Evolutionary conservation across 1,284 basidiomycete species (phyloP), one percentile per base, ranked within the genome.

Genomic region (Chalciporus sp.): DNA sequence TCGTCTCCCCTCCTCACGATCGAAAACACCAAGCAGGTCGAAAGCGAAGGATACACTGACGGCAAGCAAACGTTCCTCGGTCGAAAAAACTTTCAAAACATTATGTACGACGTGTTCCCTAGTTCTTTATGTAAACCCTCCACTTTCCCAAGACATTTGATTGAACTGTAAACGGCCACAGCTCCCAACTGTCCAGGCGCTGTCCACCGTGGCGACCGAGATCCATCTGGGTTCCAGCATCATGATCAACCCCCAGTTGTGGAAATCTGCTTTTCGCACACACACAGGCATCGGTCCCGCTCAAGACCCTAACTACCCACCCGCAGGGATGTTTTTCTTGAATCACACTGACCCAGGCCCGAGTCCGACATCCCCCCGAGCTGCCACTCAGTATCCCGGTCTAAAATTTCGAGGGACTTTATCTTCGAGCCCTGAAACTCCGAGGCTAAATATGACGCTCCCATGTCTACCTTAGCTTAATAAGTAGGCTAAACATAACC

Each of bases 61-160:
- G 20, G 48, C 35, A 33, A 42, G 37, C 45, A 23, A 29, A 40
- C 19, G 37, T 23, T n/a, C 42, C 29, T 17, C 16, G 14, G 19
- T 27, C 19, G 43, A 52, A 61, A 63, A 44, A 27, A 42, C 16
- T 31, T 41, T 47, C 47, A 31, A 50, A 33, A 48, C 39, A 39
- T 67, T 64, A 63, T 65, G 64, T 68, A 65, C 55, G 42, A 17
- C 29, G 17, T 43, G 47, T 50, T 31, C n/a, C 41, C 12, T 42
- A 42, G 16, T 60, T 23, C 53, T 61, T 67, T 67, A 67, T 71
- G 69, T 67, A 67, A 71, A 58, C 28, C 20, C 41, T 42, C 31
- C 23, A 42, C 51, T 53, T 69, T 65, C 62, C 62, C 66, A 65
- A 62, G 57, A 42, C 42, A 31, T 42, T 45, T 35, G 58, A 46